Evolutionary conservation across 371 early-diverging fungal genomes (phyloP), one percentile per base, ranked within the genome.

Genomic region (Apophysomyces trapeziformis): DNA sequence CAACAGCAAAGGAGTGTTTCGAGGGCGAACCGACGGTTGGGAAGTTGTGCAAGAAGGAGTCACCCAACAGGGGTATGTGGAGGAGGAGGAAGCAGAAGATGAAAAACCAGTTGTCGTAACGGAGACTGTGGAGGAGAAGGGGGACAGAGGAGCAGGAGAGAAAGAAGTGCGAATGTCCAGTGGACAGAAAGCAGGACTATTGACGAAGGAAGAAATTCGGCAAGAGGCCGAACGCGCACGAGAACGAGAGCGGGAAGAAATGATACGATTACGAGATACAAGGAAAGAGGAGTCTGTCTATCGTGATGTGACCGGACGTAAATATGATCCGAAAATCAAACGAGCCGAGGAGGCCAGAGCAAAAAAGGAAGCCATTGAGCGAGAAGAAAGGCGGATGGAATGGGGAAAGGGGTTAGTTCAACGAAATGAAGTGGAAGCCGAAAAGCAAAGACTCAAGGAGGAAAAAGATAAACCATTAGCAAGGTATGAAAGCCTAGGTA

Each of bases 371-470:
- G 85, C 88, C 67, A 85, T 83, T 6, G 91, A 93, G 59, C 79
- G 79, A 63, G 87, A 88, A 73, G 85, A 85, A 57, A 84, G 83
- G 59, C 69, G 82, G 60, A 87, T 86, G 85, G 88, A 90, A 66
- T 93, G 93, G 90, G 93, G 93, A 37, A 87, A 85, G 61, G 96
- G 94, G 14, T 46, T 89, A 1, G 91, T 87, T 5, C 94, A 93
- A 69, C 77, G 86, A 39, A 80, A 79, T 54, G 86, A 84, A 62
- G 84, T 73, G 14, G 87, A 85, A 68, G 81, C 80, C 12, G 60
- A 66, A 45, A 75, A 67, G 54, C 73, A 68, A 63, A 70, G 85
- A 36, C 72, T 90, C 4, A 76, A 77, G 65, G 79, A 85, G 65
- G 90, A 92, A 70, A 79, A 78, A 58, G 50, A 81, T 58, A 86